These are phyloP conservation scores for Ustilago vetiveriae DNA, from an alignment of 1,284 basidiomycete genomes.

Conservation along the genomic window DNA sequence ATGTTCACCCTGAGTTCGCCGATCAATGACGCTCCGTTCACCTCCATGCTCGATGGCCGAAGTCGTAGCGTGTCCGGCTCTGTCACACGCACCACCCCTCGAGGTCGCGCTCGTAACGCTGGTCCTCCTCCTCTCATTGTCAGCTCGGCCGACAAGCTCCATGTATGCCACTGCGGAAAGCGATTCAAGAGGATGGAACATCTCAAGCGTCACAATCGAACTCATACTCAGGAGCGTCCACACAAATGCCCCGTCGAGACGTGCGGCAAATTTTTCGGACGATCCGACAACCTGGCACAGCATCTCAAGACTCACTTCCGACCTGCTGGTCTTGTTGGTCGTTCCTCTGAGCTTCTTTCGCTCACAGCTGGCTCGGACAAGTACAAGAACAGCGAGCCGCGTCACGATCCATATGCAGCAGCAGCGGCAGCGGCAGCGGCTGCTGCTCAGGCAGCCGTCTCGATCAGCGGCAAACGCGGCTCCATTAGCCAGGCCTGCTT, in stretches of 20 bases:
- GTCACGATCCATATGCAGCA: slow-evolving; percentile 61
- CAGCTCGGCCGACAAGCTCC: slow-evolving; percentile 64
- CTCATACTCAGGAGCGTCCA: slow-evolving; percentile 65
- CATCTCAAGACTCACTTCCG: slow-evolving; percentile 66
- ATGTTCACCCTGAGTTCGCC: slow-evolving; percentile 49
- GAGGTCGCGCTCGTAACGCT: slow-evolving; percentile 34
- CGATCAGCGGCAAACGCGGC: slow-evolving; percentile 29
- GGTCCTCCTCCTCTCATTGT: slow-evolving; percentile 64
- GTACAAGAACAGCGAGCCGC: slow-evolving; percentile 37
- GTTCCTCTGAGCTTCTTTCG: slow-evolving; percentile 43
- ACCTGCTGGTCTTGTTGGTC: slow-evolving; percentile 50
- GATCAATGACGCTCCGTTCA: slow-evolving; percentile 22
- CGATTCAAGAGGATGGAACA: slow-evolving; percentile 67
- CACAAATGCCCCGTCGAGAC: slow-evolving; percentile 63
- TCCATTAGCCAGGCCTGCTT: slow-evolving; percentile 30
- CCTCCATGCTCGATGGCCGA: slow-evolving; percentile 39
- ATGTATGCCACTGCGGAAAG: slow-evolving; percentile 66
- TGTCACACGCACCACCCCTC: slow-evolving; percentile 40
- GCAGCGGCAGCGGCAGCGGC: slow-evolving; percentile 49
- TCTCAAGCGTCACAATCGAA: slow-evolving; percentile 66
- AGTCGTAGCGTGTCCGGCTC: slow-evolving; percentile 33
- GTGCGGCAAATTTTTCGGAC: slow-evolving; percentile 65
- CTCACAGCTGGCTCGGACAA: slow-evolving; percentile 38
- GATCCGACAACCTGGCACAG: slow-evolving; percentile 65
- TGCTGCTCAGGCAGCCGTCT: slow-evolving; percentile 43